A percentile compares a stretch with the other conserved stretches of the same genome.
Conservation (phyloP, 257 asterid genomes). For the Leptodermis oblonga region DNA sequence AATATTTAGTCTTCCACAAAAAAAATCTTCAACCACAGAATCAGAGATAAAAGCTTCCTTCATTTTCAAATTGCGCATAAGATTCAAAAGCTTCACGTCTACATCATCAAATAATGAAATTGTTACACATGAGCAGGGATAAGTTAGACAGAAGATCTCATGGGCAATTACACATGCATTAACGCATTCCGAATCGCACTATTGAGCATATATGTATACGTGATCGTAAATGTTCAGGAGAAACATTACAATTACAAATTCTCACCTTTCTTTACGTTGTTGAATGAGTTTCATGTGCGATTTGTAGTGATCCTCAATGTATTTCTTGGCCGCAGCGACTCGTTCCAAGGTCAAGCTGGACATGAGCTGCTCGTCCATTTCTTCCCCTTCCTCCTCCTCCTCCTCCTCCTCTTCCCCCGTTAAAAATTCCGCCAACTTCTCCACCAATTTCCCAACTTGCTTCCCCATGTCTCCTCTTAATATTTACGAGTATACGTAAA, state of each 20-base stretch:
- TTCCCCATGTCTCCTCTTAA: slow-evolving; percentile 5
- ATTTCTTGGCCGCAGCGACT: slow-evolving; percentile 80
- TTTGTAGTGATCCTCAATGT: slow-evolving; percentile 73
- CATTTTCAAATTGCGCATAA: background rate
- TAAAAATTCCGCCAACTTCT: slow-evolving; percentile 27
- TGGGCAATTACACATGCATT: too few relatives aligned
- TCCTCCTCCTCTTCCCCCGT: too few relatives aligned
- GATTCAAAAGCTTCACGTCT: background rate
- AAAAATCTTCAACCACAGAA: background rate
- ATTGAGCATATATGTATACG: background rate
- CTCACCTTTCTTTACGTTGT: slow-evolving; percentile 56
- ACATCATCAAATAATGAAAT: background rate
- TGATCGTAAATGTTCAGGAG: background rate
- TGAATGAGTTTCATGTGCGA: slow-evolving; percentile 60
- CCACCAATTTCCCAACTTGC: background rate
- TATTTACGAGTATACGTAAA: background rate
- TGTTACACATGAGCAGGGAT: too few relatives aligned
- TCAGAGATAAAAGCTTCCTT: background rate
- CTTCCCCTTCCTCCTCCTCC: slow-evolving; percentile 34
- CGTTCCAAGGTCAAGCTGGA: slow-evolving; percentile 66
- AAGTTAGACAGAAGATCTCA: too few relatives aligned
- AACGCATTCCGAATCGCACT: background rate
- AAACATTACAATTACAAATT: background rate
- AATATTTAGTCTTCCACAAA: background rate
- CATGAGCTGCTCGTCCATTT: slow-evolving; percentile 40